Evolutionary conservation across 2,329 filamentous ascomycete species (phyloP).

Genomic region (Colletotrichum sp.): DNA sequence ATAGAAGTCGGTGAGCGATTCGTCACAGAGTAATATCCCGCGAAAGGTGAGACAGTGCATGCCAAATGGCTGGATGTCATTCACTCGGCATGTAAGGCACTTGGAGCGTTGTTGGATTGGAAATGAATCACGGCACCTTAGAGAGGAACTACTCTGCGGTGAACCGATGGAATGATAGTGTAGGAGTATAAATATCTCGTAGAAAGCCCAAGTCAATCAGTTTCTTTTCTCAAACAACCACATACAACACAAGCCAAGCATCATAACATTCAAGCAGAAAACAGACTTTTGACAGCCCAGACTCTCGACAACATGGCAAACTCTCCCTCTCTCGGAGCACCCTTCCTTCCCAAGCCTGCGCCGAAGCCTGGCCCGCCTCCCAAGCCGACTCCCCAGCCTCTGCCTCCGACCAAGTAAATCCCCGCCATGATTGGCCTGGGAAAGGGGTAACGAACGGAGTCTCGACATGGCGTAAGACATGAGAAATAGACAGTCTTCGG

Average conservation of each 20-base stretch:
- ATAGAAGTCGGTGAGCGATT: not conserved
- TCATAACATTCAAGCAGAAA: not conserved
- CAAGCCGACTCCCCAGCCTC: not conserved
- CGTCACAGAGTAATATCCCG: not conserved
- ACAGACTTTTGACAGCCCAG: not conserved
- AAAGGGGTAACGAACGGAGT: not conserved
- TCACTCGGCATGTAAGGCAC: not conserved
- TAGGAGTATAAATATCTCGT: not conserved
- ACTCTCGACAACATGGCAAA: not conserved
- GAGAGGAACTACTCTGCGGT: not conserved
- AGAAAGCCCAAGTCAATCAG: not conserved
- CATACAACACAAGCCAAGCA: not conserved
- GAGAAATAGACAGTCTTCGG: not conserved
- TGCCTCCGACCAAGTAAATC: not conserved
- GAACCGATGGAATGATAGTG: not conserved
- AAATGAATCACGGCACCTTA: not conserved
- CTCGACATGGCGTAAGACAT: accelerated
- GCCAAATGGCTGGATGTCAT: not conserved
- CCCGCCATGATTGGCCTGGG: not conserved
- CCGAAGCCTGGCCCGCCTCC: not conserved
- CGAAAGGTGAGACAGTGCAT: not conserved
- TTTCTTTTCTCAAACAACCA: not conserved
- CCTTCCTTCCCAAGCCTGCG: not conserved
- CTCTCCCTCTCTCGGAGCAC: not conserved
- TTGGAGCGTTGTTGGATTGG: not conserved